A percentile compares a stretch with the other conserved stretches of the same genome.
Evolutionary conservation across 768 basidiomycete species (phyloP).

Genomic region (Roridomyces roridus): DNA sequence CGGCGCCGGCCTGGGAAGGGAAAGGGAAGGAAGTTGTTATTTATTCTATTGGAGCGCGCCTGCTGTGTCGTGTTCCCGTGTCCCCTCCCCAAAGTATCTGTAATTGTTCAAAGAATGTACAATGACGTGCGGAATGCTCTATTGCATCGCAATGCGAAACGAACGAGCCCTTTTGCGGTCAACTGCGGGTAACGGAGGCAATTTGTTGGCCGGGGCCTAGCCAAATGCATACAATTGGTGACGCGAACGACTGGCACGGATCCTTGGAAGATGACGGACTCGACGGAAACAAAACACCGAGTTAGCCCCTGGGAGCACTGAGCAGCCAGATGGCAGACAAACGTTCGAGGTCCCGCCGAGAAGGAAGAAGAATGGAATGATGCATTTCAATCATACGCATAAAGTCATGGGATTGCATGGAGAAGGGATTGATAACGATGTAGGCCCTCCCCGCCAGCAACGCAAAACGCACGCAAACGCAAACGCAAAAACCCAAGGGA

Average conservation of each 20-base stretch:
- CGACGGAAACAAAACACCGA: slow-evolving; percentile 16
- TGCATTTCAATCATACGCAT: slow-evolving; percentile 20
- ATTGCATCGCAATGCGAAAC: slow-evolving; percentile 7
- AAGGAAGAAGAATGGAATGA: neutral
- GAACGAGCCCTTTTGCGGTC: neutral
- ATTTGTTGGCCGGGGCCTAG: too few relatives aligned
- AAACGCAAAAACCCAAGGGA: slow-evolving; percentile 30
- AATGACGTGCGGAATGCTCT: neutral
- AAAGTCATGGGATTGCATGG: slow-evolving; percentile 25
- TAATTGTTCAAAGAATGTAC: slow-evolving; percentile 24
- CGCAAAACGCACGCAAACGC: too few relatives aligned
- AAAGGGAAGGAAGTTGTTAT: neutral
- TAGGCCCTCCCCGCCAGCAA: slow-evolving; percentile 12
- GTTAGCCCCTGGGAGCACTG: slow-evolving; percentile 12
- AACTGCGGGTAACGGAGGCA: too few relatives aligned
- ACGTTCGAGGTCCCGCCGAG: slow-evolving; percentile 18
- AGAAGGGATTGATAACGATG: slow-evolving; percentile 9
- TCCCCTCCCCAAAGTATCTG: slow-evolving; percentile 17
- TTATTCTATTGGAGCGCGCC: slow-evolving; percentile 7
- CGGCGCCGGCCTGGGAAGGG: too few relatives aligned
- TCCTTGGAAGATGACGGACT: neutral
- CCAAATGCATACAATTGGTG: neutral
- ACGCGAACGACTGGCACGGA: slow-evolving; percentile 9
- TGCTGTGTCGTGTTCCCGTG: neutral
- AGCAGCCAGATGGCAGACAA: neutral